phyloP scores from a whole-genome alignment of 2,329 filamentous ascomycete genomes.

The Talaromyces albobiverticillius region DNA sequence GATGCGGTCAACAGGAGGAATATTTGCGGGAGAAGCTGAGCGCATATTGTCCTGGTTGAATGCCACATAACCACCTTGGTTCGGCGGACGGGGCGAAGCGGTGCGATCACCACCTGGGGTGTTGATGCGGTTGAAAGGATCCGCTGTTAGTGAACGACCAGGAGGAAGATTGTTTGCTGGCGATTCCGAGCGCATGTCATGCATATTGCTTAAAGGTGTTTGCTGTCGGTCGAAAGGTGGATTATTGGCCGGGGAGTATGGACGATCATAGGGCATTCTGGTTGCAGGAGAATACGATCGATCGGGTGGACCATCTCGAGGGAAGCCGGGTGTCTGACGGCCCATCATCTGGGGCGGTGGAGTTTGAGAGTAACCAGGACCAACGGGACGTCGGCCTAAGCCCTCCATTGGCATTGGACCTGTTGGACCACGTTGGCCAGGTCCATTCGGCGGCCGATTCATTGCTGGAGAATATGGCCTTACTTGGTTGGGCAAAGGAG shows the following conservation, averaged over 20 bases:
- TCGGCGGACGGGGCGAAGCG: slow-evolving; percentile 10
- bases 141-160: slow-evolving; percentile 6
- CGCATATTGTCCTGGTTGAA: slow-evolving; percentile 12
- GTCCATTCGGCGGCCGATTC: slow-evolving; percentile 22
- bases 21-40: slow-evolving; percentile 15
- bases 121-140: slow-evolving; percentile 4
- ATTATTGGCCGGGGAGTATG: background rate
- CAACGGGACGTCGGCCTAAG: slow-evolving; percentile 17
- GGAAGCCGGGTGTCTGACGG: slow-evolving; percentile 16
- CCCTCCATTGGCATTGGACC: slow-evolving; percentile 27
- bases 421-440: slow-evolving; percentile 25
- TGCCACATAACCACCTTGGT: slow-evolving; percentile 11
- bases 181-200: slow-evolving; percentile 1
- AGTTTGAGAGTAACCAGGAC: slow-evolving; percentile 19
- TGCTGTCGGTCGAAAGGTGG: slow-evolving; percentile 2
- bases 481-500: slow-evolving; percentile 26
- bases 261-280: background rate
- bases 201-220: slow-evolving; percentile 2
- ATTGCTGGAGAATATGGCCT: slow-evolving; percentile 24
- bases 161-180: slow-evolving; percentile 5
- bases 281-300: slow-evolving; percentile 7
- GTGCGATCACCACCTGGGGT: slow-evolving; percentile 11
- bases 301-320: background rate
- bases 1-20: slow-evolving; percentile 9
- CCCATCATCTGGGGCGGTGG: slow-evolving; percentile 18